Conservation (phyloP, 768 basidiomycete genomes). For the Amanita exitialis region DNA sequence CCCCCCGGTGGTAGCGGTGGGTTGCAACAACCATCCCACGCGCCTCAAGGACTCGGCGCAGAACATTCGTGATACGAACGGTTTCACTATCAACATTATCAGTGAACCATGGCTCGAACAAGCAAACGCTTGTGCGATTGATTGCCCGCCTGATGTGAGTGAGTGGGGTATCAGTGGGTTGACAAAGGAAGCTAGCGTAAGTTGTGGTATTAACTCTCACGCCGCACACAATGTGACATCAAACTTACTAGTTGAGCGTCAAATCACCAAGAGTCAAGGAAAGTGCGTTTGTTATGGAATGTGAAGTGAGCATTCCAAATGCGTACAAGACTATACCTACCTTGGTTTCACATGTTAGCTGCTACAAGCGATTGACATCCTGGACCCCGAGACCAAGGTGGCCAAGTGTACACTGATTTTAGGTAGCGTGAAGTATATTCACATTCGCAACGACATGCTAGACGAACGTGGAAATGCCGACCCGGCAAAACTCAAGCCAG, state of each 20-base stretch:
- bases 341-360: slow-evolving; percentile 21
- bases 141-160: slow-evolving; percentile 39
- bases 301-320: slow-evolving; percentile 26
- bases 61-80: slow-evolving; percentile 55
- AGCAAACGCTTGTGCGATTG: slow-evolving; percentile 42
- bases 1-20: slow-evolving; percentile 58
- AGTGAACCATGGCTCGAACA: slow-evolving; percentile 58
- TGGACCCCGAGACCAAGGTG: too few species aligned
- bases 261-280: slow-evolving; percentile 50
- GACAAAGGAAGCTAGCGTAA: slow-evolving; percentile 46
- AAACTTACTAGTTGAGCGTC: slow-evolving; percentile 17
- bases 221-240: neutral
- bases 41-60: slow-evolving; percentile 46
- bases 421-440: neutral
- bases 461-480: neutral
- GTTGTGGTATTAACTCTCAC: slow-evolving; percentile 9
- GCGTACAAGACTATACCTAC: neutral
- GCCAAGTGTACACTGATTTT: neutral
- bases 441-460: neutral
- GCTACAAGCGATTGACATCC: slow-evolving; percentile 16
- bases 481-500: neutral
- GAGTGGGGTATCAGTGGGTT: slow-evolving; percentile 58
- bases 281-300: slow-evolving; percentile 57
- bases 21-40: slow-evolving; percentile 19
- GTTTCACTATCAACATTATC: slow-evolving; percentile 68